Evolutionary conservation across 495 filamentous ascomycete species (phyloP).

Genomic region (Pyronema domesticum): DNA sequence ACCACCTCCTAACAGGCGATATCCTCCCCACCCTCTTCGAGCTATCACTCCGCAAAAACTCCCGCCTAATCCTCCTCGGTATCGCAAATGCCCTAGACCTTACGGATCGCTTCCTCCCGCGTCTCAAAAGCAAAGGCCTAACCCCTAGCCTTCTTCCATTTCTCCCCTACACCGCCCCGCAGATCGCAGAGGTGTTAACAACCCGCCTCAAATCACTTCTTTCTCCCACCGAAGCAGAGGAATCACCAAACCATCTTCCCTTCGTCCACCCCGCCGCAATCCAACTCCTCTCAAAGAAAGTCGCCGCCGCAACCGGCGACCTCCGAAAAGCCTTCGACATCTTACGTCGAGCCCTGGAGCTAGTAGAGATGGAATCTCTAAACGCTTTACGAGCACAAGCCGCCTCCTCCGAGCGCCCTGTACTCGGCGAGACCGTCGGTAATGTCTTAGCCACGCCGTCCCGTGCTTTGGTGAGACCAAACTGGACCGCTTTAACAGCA

Average conservation of each 20-base stretch:
- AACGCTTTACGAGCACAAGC: slow-evolving; percentile 39
- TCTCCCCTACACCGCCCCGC: slow-evolving; percentile 74
- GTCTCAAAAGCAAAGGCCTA: slow-evolving; percentile 77
- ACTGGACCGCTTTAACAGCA: slow-evolving; percentile 50
- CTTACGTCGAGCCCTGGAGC: slow-evolving; percentile 71
- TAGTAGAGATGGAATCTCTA: slow-evolving; percentile 68
- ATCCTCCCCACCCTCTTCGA: slow-evolving; percentile 82
- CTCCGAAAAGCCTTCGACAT: slow-evolving; percentile 91
- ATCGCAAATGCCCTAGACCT: slow-evolving; percentile 95
- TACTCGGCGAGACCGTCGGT: neutral
- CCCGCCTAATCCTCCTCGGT: slow-evolving; percentile 65
- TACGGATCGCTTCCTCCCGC: slow-evolving; percentile 85
- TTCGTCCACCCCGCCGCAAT: slow-evolving; percentile 89
- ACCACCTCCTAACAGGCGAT: slow-evolving; percentile 76
- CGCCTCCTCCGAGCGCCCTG: slow-evolving; percentile 1
- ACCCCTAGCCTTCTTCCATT: slow-evolving; percentile 84
- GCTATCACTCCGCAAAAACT: slow-evolving; percentile 66
- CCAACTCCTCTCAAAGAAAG: slow-evolving; percentile 82
- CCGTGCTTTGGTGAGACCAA: slow-evolving; percentile 32
- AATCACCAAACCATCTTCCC: slow-evolving; percentile 43
- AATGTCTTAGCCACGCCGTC: slow-evolving; percentile 8
- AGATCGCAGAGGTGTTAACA: slow-evolving; percentile 73
- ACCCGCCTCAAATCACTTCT: slow-evolving; percentile 62
- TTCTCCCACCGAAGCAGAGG: slow-evolving; percentile 21
- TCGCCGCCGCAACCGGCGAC: slow-evolving; percentile 83